Base-by-base conservation (phyloP, 2,329 filamentous ascomycete species). In the Metarhizium rileyi region DNA sequence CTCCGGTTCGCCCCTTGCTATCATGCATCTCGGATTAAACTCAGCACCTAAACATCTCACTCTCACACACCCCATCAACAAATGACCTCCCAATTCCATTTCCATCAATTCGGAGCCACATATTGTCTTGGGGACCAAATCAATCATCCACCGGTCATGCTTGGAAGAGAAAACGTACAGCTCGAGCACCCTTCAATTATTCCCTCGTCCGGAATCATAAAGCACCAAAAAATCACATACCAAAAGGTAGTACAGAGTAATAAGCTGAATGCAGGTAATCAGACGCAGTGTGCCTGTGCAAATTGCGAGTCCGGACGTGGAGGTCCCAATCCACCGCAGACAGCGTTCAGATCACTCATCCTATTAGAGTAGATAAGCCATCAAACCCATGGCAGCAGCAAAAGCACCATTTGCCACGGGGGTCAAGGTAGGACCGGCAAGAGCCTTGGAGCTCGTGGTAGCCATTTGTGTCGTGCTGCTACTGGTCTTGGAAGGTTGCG, bases 351-450 rank as follows among this genome's bases (percentile, higher is more conserved):
- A 47, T 44, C 26, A 6, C 40, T 30, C 40, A 20, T n/a, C 38
- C 36, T 38, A 38, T 47, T 71, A 78, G 59, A 79, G 61, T 55
- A 78, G 61, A 57, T 74, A 75, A 55, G 76, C 77, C 53, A 80
- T 63, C 42, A 79, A 60, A 49, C 75, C 77, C 42, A 76, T 61
- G 51, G 75, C 77, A 38, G 73, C 69, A 30, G 69, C 73, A 6
- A 73, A 74, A 22, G 62, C 66, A 44, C 73, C 72, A 51, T 73
- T 72, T 57, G 71, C 64, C 14, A 52, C 61, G 27, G 66, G 64
- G 40, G 70, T 75, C 53, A 74, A 65, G 46, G 70, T 69, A 57
- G 68, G 62, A 46, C 63, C 68, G 45, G 69, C 70, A 23, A 68
- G 55, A 49, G 47, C 64, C 28, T 59, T 58, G 7, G 62, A 64